Percentiles rank a stretch among this genome's conserved stretches.
These are phyloP conservation scores for Auriscalpium microsporum DNA, from an alignment of 768 basidiomycete genomes.

Conservation along the genomic window DNA sequence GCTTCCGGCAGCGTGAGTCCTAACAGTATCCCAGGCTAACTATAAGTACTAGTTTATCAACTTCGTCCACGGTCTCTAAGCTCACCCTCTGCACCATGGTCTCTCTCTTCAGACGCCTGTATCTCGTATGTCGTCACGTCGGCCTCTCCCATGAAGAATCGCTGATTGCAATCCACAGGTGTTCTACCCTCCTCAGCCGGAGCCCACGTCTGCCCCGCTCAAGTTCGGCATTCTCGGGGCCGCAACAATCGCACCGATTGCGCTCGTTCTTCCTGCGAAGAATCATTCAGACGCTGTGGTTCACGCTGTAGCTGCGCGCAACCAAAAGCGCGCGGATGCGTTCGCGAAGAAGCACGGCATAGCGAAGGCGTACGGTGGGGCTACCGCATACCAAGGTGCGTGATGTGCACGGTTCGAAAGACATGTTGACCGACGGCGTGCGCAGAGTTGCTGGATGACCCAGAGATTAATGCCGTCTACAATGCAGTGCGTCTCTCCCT, in stretches of 20 bases:
- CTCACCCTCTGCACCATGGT: too few species aligned
- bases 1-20: too few species aligned
- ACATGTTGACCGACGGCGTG: too few species aligned
- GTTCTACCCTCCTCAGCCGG: not conserved
- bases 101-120: too few species aligned
- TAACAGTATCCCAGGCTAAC: too few species aligned
- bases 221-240: conserved; percentile 44
- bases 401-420: too few species aligned
- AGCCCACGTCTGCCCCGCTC: conserved; percentile 14
- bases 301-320: conserved; percentile 51
- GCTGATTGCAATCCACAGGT: too few species aligned
- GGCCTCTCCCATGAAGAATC: too few species aligned
- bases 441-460: conserved; percentile 42
- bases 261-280: conserved; percentile 42
- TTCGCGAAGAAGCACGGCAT: conserved; percentile 51
- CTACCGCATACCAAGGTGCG: conserved; percentile 43
- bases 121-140: too few species aligned
- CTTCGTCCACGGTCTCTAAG: too few species aligned
- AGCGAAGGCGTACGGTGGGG: conserved; percentile 39
- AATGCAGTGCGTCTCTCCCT: conserved; percentile 34
- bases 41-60: too few species aligned
- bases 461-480: conserved; percentile 45
- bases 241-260: conserved; percentile 43
- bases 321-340: conserved; percentile 32
- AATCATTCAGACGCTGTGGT: conserved; percentile 50